phyloP scores from a whole-genome alignment of 345 rosid genomes.

The Draba incana region DNA sequence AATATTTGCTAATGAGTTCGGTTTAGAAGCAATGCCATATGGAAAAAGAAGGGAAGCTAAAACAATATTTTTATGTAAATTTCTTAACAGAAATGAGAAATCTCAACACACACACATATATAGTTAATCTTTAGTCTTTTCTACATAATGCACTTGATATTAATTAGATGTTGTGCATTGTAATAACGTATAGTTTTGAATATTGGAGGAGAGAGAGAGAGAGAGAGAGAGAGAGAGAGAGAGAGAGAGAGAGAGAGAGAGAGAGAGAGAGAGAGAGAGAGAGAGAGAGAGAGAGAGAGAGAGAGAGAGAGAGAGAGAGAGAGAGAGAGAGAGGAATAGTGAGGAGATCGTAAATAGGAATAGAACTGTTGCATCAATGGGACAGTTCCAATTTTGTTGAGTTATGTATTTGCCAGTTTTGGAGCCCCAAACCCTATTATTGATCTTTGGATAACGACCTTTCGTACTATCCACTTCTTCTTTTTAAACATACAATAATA shows the following conservation, averaged over 20 bases:
- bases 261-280: neutral
- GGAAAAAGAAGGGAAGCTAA: slow-evolving; percentile 4
- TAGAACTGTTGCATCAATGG: slow-evolving; percentile 43
- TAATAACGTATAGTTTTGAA: neutral
- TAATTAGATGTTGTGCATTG: neutral
- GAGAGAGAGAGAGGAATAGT: slow-evolving; percentile 28
- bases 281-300: neutral
- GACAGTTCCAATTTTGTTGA: slow-evolving; percentile 42
- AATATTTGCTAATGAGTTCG: neutral
- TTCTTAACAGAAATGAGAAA: too few relatives aligned
- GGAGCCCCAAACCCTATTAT: slow-evolving; percentile 46
- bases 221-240: slow-evolving; percentile 1
- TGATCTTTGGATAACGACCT: slow-evolving; percentile 43
- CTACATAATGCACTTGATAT: too few relatives aligned
- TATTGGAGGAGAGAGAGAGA: slow-evolving; percentile 30
- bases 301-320: neutral
- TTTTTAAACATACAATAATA: neutral
- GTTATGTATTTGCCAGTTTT: slow-evolving; percentile 40
- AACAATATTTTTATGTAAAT: neutral
- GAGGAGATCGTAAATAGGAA: slow-evolving; percentile 40
- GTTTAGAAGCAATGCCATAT: neutral
- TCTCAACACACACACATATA: too few relatives aligned
- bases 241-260: neutral
- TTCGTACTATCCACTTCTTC: slow-evolving; percentile 38
- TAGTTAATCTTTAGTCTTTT: too few relatives aligned